Percentiles rank a stretch among this genome's conserved stretches.
Conservation (phyloP, 1,284 basidiomycete genomes). For the Stygiomarasmius scandens region DNA sequence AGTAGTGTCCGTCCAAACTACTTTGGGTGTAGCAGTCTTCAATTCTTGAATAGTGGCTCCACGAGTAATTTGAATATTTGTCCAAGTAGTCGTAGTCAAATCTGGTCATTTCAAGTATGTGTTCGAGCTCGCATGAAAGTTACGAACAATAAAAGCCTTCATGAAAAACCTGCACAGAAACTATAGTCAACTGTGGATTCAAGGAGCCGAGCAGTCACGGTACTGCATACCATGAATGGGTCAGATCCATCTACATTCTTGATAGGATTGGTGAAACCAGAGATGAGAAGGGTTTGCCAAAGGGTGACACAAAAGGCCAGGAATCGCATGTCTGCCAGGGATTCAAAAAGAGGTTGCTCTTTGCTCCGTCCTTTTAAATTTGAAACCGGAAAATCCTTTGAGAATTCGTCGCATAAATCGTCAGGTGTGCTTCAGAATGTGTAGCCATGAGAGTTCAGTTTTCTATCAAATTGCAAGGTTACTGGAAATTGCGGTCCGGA, state of each 20-base stretch:
- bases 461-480: too few relatives aligned
- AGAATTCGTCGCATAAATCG: too few relatives aligned
- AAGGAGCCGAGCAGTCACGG: not conserved
- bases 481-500: too few relatives aligned
- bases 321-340: not conserved
- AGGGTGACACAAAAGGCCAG: slow-evolving; percentile 16
- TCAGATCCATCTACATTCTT: slow-evolving; percentile 37
- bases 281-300: not conserved
- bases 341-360: too few relatives aligned
- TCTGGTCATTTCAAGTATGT: slow-evolving; percentile 19
- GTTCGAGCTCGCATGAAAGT: not conserved
- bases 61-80: slow-evolving; percentile 39
- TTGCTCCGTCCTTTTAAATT: too few relatives aligned
- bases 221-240: slow-evolving; percentile 35
- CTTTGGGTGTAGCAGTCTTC: slow-evolving; percentile 38
- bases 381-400: too few relatives aligned
- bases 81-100: slow-evolving; percentile 42
- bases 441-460: too few relatives aligned
- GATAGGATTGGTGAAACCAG: slow-evolving; percentile 32
- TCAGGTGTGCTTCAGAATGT: too few relatives aligned
- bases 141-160: slow-evolving; percentile 37
- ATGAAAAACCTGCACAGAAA: slow-evolving; percentile 27
- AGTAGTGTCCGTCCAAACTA: slow-evolving; percentile 38
- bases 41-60: slow-evolving; percentile 39
- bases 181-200: not conserved